Percentiles rank a stretch among this genome's conserved stretches.
phyloP scores from a whole-genome alignment of 148 eudicot genomes.

The Selenicereus undatus region DNA sequence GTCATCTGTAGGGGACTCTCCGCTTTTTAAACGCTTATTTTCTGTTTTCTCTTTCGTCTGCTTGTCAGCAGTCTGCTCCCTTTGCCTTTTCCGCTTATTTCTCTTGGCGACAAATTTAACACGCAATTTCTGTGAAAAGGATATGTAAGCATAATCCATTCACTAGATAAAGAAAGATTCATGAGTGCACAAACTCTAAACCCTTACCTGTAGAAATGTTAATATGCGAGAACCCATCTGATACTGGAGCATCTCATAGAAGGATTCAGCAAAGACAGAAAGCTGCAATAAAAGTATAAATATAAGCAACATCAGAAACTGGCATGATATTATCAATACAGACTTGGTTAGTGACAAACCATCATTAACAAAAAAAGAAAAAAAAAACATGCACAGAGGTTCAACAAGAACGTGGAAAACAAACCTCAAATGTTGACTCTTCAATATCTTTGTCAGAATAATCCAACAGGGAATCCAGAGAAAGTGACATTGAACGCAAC shows the following conservation, averaged over 20 bases:
- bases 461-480: slow-evolving; percentile 87
- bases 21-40: slow-evolving; percentile 59
- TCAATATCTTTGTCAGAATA: slow-evolving; percentile 83
- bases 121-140: slow-evolving; percentile 57
- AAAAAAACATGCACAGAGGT: background rate
- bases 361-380: background rate
- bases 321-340: background rate
- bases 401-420: background rate
- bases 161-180: background rate
- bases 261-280: slow-evolving; percentile 88
- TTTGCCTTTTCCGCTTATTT: slow-evolving; percentile 72
- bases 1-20: slow-evolving; percentile 32
- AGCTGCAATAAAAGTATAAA: slow-evolving; percentile 45
- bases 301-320: background rate
- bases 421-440: slow-evolving; percentile 91
- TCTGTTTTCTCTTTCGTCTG: slow-evolving; percentile 39
- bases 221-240: slow-evolving; percentile 80
- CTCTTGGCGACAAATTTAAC: slow-evolving; percentile 57
- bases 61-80: slow-evolving; percentile 56
- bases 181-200: background rate
- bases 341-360: background rate
- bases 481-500: slow-evolving; percentile 80
- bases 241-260: slow-evolving; percentile 94
- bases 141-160: slow-evolving; percentile 1
- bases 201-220: slow-evolving; percentile 70